Percentiles rank a stretch among this genome's conserved stretches.
phyloP scores from a whole-genome alignment of 352 stramenopile genomes.

The Peronosclerospora sorghi region DNA sequence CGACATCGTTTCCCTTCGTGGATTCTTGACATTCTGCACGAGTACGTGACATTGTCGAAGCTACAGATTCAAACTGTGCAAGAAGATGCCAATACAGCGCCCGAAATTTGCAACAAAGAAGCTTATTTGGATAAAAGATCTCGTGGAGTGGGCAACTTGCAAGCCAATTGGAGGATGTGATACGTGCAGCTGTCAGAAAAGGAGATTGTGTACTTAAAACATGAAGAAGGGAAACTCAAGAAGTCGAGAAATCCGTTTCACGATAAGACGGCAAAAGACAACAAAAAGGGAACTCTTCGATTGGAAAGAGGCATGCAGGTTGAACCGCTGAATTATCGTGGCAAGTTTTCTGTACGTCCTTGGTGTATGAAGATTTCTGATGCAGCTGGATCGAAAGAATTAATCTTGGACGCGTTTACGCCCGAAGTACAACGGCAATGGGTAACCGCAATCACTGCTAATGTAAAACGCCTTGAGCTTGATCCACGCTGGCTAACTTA shows the following conservation, averaged over 20 bases:
- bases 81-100: conserved; percentile 32
- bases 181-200: conserved; percentile 36
- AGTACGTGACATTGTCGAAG: conserved; percentile 46
- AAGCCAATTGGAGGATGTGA: conserved; percentile 67
- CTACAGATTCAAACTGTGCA: conserved; percentile 44
- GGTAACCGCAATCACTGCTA: conserved; percentile 46
- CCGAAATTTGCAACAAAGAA: conserved; percentile 18
- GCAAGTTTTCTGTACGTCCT: conserved; percentile 51
- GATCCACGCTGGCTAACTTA: conserved; percentile 44
- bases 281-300: conserved; percentile 33
- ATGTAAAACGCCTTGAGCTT: conserved; percentile 51
- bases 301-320: conserved; percentile 32
- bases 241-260: conserved; percentile 49
- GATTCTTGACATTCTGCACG: conserved; percentile 39
- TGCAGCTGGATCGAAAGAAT: conserved; percentile 23
- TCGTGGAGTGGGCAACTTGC: conserved; percentile 33
- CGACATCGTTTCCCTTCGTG: conserved; percentile 39
- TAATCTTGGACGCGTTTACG: conserved; percentile 59
- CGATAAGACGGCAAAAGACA: conserved; percentile 31
- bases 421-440: conserved; percentile 42
- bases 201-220: conserved; percentile 51
- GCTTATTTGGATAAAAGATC: conserved; percentile 53
- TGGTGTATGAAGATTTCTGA: conserved; percentile 53
- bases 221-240: conserved; percentile 39
- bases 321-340: conserved; percentile 37